Percentiles rank a stretch among this genome's conserved stretches.
Conservation (phyloP, 352 stramenopile genomes). For the Phytopythium oedochilum region DNA sequence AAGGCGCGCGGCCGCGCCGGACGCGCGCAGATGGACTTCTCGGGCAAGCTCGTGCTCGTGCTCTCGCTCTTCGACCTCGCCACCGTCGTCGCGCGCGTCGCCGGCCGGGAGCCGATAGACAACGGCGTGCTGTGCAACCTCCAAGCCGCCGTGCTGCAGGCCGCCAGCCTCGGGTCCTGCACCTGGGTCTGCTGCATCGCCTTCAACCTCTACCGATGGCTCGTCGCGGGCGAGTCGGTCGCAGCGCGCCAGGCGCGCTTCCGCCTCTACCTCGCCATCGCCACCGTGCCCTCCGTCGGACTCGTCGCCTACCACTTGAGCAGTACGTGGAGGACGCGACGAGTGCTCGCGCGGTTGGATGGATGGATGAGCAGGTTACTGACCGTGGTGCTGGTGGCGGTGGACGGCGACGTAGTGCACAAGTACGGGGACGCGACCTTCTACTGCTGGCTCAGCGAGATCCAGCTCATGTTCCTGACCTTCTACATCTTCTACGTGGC, state of each 20-base stretch:
- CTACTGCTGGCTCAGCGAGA: constrained; percentile 76
- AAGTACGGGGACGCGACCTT: constrained; percentile 77
- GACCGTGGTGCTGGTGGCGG: neutral
- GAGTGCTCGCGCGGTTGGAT: neutral
- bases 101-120: constrained; percentile 43
- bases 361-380: neutral
- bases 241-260: constrained; percentile 59
- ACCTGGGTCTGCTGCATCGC: constrained; percentile 76
- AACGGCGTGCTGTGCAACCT: constrained; percentile 38
- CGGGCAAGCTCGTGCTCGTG: constrained; percentile 62
- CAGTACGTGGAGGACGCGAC: constrained; percentile 17
- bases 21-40: constrained; percentile 48
- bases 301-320: constrained; percentile 55
- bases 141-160: constrained; percentile 58
- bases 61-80: constrained; percentile 67
- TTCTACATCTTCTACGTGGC: constrained; percentile 74
- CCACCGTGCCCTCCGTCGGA: constrained; percentile 40
- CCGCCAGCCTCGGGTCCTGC: constrained; percentile 46
- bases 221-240: constrained; percentile 64
- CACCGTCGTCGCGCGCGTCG: constrained; percentile 42
- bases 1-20: constrained; percentile 12
- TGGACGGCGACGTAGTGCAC: constrained; percentile 18
- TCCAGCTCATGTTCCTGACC: constrained; percentile 61
- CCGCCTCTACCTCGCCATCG: constrained; percentile 41
- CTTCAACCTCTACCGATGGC: constrained; percentile 82